These are phyloP conservation scores for Mycena belliarum DNA, from an alignment of 768 basidiomycete genomes.

Conservation along the genomic window DNA sequence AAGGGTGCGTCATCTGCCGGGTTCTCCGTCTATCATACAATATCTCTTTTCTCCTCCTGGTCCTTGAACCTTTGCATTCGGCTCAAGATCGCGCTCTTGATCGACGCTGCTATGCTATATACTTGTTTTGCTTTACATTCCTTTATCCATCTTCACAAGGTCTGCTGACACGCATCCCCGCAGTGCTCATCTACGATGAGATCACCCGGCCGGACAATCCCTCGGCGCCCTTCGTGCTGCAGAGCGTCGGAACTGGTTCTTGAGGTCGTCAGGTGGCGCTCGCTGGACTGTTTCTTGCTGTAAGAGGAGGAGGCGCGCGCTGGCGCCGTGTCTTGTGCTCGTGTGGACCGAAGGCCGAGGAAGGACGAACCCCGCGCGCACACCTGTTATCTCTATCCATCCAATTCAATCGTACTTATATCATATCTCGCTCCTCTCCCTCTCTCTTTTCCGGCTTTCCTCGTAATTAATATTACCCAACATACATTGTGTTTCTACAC, in stretches of 20 bases:
- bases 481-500: neutral
- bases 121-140: too few species aligned
- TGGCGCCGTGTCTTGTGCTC: neutral
- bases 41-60: too few species aligned
- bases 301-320: neutral
- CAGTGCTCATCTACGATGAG: conserved; percentile 55
- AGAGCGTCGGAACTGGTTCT: conserved; percentile 4
- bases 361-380: neutral
- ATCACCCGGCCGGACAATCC: conserved; percentile 39
- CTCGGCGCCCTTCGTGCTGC: conserved; percentile 19
- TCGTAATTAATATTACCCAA: neutral
- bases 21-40: neutral
- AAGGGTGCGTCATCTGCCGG: conserved; percentile 47
- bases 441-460: neutral
- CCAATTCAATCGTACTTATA: neutral
- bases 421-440: neutral
- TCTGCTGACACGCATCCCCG: neutral
- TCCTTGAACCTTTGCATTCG: too few species aligned
- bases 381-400: neutral
- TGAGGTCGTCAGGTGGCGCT: neutral
- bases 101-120: too few species aligned
- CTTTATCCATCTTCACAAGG: neutral
- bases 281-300: neutral
- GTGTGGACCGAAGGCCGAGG: neutral
- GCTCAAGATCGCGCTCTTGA: too few species aligned